Conservation (phyloP, 163 green algal species). For the Chloroidium sp. region DNA sequence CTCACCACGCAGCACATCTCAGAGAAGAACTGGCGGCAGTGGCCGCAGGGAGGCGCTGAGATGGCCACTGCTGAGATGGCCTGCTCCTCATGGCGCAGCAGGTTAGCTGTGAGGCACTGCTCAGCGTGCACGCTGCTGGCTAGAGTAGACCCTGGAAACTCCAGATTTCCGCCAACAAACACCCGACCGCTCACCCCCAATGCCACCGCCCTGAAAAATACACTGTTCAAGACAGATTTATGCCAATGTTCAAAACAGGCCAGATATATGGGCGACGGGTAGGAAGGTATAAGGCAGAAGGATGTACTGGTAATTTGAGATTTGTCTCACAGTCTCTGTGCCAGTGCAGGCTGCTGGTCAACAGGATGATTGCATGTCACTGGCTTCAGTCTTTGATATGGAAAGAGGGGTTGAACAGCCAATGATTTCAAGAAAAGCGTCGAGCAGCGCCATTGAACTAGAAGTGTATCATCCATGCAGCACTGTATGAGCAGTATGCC, state of each 20-base stretch:
- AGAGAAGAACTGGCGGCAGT: slow-evolving; percentile 94
- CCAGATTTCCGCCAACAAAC: slow-evolving; percentile 90
- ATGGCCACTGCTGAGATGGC: slow-evolving; percentile 64
- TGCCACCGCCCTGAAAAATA: slow-evolving; percentile 32
- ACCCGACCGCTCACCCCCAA: slow-evolving; percentile 64
- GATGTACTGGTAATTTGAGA: neutral
- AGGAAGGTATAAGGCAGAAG: neutral
- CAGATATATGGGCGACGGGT: neutral
- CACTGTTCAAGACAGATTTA: too few relatives aligned
- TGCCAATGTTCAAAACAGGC: too few relatives aligned
- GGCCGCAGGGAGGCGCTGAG: slow-evolving; percentile 84
- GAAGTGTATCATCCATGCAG: too few relatives aligned
- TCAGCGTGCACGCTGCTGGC: slow-evolving; percentile 91
- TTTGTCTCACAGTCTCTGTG: too few relatives aligned
- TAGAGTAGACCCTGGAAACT: slow-evolving; percentile 76
- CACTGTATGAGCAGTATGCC: too few relatives aligned
- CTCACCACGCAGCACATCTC: slow-evolving; percentile 74
- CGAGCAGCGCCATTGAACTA: too few relatives aligned
- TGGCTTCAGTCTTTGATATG: too few relatives aligned
- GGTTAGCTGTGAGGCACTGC: slow-evolving; percentile 87
- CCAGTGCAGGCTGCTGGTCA: too few relatives aligned
- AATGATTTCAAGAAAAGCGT: too few relatives aligned
- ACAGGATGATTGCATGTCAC: too few relatives aligned
- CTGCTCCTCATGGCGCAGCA: slow-evolving; percentile 59
- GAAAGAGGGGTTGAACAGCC: too few relatives aligned